Conservation (phyloP, 208 protist genomes). For the Trypanosoma cruzi region DNA sequence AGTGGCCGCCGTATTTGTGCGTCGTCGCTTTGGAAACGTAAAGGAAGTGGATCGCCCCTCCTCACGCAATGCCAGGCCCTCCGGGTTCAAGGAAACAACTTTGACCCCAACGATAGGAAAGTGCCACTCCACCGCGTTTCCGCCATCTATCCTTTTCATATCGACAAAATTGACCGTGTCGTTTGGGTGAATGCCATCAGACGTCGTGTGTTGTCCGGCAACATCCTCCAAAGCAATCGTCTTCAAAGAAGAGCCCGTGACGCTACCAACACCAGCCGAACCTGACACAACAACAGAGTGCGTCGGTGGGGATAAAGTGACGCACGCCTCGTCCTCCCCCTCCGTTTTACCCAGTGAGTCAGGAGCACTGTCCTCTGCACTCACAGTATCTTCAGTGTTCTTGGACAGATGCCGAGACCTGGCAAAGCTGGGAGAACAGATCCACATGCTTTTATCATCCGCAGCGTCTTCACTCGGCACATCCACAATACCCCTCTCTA, state of each 20-base stretch:
- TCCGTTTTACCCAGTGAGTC: not conserved
- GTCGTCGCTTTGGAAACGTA: not conserved
- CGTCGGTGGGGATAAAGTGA: not conserved
- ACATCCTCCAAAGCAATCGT: not conserved
- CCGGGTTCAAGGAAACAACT: conserved; percentile 14
- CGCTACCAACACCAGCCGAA: not conserved
- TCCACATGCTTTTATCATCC: not conserved
- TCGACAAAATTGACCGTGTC: not conserved
- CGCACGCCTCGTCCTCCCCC: not conserved
- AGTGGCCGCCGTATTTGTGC: not conserved
- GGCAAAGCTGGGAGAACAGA: not conserved
- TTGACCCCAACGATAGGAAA: conserved; percentile 21
- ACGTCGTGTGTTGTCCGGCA: not conserved
- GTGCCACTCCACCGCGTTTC: not conserved
- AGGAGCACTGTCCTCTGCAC: not conserved
- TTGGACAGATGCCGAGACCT: not conserved
- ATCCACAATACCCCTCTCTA: not conserved
- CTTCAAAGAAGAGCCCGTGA: not conserved
- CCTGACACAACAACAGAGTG: not conserved
- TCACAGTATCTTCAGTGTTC: not conserved
- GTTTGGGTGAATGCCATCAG: not conserved
- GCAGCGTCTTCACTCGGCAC: not conserved
- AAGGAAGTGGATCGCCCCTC: too few species aligned
- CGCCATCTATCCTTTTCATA: not conserved
- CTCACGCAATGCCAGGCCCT: not conserved